Conservation (phyloP, 2,329 filamentous ascomycete genomes). For the Cercospora citrullina region DNA sequence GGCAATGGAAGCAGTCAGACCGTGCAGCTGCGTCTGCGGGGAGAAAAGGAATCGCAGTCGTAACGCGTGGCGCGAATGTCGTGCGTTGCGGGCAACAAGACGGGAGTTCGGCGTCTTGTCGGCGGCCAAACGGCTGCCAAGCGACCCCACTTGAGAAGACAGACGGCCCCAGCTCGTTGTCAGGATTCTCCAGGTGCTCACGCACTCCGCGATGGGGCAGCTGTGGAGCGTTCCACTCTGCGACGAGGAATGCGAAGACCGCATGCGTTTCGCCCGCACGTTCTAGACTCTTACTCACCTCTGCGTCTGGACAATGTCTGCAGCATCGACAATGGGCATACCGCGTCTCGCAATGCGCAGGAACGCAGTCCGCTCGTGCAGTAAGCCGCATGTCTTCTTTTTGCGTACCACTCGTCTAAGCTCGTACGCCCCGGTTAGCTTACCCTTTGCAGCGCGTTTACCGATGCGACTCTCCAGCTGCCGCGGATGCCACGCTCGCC, state of each 20-base stretch:
- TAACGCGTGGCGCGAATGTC: background rate
- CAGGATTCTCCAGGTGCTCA: background rate
- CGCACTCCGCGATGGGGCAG: background rate
- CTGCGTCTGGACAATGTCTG: background rate
- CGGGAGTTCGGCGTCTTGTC: background rate
- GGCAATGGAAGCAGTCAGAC: background rate
- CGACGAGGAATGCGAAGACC: background rate
- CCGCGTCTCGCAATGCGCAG: background rate
- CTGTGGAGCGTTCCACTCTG: background rate
- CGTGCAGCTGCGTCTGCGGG: background rate
- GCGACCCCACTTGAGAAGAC: background rate
- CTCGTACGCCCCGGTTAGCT: conserved; percentile 5
- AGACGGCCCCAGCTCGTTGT: background rate
- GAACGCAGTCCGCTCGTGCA: conserved; percentile 5
- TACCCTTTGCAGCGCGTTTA: background rate
- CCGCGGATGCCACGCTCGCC: background rate
- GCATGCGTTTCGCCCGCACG: background rate
- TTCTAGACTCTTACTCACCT: background rate
- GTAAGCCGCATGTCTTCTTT: conserved; percentile 1
- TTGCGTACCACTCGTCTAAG: background rate
- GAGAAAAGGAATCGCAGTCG: background rate
- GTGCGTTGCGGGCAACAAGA: background rate
- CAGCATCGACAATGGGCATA: background rate
- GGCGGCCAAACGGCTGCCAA: background rate
- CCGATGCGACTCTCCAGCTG: background rate